Evolutionary conservation across 805 yeast genomes (phyloP).

Genomic region (Barnettozyma sucrosica): DNA sequence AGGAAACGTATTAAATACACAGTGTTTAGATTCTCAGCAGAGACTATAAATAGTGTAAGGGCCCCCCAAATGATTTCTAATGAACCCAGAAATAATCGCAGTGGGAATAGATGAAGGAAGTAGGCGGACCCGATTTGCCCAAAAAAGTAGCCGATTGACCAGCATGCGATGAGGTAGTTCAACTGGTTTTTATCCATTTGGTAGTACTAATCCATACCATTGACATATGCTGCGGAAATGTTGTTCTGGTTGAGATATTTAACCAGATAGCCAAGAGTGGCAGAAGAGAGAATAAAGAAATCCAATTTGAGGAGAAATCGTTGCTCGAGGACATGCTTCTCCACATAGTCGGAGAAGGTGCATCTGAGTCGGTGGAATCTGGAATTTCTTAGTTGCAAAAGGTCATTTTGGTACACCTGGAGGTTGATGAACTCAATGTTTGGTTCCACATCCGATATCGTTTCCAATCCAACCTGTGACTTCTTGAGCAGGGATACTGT

Average conservation of each 20-base stretch:
- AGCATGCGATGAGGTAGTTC: constrained; percentile 37
- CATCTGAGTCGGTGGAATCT: constrained; percentile 9
- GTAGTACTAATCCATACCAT: constrained; percentile 40
- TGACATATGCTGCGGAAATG: constrained; percentile 41
- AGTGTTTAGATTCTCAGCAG: constrained; percentile 18
- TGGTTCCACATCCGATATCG: not conserved
- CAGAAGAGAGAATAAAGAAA: constrained; percentile 34
- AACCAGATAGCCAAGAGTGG: constrained; percentile 40
- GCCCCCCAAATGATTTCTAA: constrained; percentile 40
- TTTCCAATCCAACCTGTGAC: not conserved
- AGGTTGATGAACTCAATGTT: constrained; percentile 8
- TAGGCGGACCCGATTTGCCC: constrained; percentile 42
- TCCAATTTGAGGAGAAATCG: constrained; percentile 30
- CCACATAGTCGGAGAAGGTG: constrained; percentile 21
- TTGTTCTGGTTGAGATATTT: constrained; percentile 38
- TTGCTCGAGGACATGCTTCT: constrained; percentile 31
- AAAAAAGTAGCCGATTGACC: constrained; percentile 44
- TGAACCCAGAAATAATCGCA: constrained; percentile 37
- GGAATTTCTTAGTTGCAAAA: constrained; percentile 5
- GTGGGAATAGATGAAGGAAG: constrained; percentile 34
- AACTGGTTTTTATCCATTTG: constrained; percentile 36
- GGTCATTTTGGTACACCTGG: constrained; percentile 4
- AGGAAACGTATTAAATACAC: constrained; percentile 30
- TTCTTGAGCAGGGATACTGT: constrained; percentile 7
- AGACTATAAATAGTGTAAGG: constrained; percentile 31